phyloP scores from a whole-genome alignment of 768 basidiomycete species.

The Tubosaeta brunneosetosa region DNA sequence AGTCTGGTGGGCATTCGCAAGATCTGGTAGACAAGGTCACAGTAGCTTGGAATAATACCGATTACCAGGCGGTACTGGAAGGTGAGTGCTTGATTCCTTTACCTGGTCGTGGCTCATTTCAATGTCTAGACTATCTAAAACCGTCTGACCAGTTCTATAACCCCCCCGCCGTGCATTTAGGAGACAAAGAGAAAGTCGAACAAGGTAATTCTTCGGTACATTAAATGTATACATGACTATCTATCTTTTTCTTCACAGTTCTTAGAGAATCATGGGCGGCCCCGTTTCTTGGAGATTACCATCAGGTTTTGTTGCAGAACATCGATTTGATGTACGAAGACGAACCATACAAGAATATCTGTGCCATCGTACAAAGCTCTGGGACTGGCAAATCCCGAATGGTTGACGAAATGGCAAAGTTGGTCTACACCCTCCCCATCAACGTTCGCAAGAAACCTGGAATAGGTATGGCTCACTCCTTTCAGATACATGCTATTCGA shows the following conservation, averaged over 20 bases:
- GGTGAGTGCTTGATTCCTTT: neutral
- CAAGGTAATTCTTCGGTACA: neutral
- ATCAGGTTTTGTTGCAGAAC: neutral
- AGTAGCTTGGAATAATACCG: neutral
- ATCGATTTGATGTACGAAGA: neutral
- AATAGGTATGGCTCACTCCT: neutral
- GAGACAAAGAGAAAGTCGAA: neutral
- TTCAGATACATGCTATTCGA: neutral
- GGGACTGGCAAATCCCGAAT: constrained; percentile 6
- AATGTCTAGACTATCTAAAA: neutral
- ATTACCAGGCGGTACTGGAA: neutral
- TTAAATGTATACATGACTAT: neutral
- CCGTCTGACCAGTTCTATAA: neutral
- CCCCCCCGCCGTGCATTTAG: too few relatives aligned
- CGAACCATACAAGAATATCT: neutral
- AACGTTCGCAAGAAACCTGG: neutral
- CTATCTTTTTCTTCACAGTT: neutral
- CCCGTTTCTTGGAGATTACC: neutral
- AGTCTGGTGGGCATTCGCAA: too few relatives aligned
- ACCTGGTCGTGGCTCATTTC: neutral
- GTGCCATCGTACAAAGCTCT: constrained; percentile 1
- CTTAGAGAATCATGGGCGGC: neutral
- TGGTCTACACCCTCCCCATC: constrained; percentile 4
- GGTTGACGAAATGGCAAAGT: constrained; percentile 5
- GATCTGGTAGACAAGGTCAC: neutral